Percentiles rank a stretch among this genome's conserved stretches.
These are phyloP conservation scores for Cutaneotrichosporon spelunceum DNA, from an alignment of 1,284 basidiomycete species.

Conservation along the genomic window DNA sequence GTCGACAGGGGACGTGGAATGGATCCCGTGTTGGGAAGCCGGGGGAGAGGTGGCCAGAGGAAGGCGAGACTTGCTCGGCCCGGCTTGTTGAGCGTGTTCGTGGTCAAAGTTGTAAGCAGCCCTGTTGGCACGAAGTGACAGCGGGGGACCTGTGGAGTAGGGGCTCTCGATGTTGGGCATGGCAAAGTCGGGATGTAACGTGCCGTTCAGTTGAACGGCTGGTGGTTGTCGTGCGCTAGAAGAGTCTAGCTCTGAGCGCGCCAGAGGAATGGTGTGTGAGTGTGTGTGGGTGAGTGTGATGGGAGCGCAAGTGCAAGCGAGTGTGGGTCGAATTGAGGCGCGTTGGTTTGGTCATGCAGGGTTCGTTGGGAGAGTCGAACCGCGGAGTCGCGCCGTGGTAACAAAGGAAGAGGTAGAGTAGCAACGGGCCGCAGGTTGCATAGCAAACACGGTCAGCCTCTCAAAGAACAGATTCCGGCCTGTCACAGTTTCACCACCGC, in stretches of 20 bases:
- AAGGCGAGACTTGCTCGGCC: conserved; percentile 9
- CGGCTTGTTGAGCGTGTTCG: conserved; percentile 1
- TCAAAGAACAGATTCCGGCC: conserved; percentile 1
- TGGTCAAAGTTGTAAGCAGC: neutral
- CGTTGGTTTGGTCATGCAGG: neutral
- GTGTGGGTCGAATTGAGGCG: neutral
- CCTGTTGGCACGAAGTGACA: conserved; percentile 10
- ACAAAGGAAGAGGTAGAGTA: neutral
- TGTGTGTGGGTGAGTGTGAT: neutral
- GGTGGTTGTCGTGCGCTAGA: neutral
- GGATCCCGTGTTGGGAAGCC: neutral
- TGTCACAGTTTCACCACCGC: neutral
- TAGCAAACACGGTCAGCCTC: conserved; percentile 7
- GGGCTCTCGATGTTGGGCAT: conserved; percentile 11
- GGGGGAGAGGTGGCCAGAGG: neutral
- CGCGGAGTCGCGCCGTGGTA: neutral
- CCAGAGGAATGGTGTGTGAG: neutral
- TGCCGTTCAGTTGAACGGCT: neutral
- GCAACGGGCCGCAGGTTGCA: neutral
- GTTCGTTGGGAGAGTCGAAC: neutral
- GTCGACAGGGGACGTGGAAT: conserved; percentile 34
- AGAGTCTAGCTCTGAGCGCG: neutral
- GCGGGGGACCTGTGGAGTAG: neutral
- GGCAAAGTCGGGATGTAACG: neutral
- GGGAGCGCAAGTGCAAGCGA: neutral